A percentile compares a stretch with the other conserved stretches of the same genome.
Conservation (phyloP, 176 grass and related monocot species). For the Zea mays region DNA sequence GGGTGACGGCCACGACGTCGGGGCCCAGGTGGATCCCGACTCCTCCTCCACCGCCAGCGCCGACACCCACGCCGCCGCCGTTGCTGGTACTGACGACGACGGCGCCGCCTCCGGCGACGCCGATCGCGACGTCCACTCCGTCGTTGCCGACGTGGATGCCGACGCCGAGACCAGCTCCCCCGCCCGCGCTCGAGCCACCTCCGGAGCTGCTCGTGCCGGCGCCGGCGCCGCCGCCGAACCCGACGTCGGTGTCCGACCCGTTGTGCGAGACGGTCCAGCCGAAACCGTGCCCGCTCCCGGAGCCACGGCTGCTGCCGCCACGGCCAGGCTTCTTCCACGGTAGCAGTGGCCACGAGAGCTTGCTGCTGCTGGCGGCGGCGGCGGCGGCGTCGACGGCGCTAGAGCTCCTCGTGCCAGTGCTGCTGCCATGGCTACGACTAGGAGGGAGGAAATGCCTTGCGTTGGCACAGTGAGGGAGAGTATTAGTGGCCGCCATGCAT, state of each 20-base stretch:
- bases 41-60: slow-evolving; percentile 46
- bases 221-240: slow-evolving; percentile 46
- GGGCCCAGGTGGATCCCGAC: slow-evolving; percentile 54
- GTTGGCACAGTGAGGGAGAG: background rate
- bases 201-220: slow-evolving; percentile 31
- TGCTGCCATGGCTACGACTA: no score
- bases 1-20: slow-evolving; percentile 48
- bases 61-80: slow-evolving; percentile 18
- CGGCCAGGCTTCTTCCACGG: background rate
- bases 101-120: slow-evolving; percentile 46
- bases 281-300: slow-evolving; percentile 45
- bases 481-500: background rate
- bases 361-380: background rate
- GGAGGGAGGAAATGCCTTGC: slow-evolving; percentile 28
- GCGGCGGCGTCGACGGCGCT: no score
- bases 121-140: slow-evolving; percentile 51
- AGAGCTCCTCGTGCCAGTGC: no score
- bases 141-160: slow-evolving; percentile 44
- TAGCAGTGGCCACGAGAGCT: slow-evolving; percentile 24
- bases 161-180: slow-evolving; percentile 52
- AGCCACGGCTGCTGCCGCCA: slow-evolving; percentile 20
- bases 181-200: slow-evolving; percentile 42
- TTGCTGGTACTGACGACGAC: slow-evolving; percentile 32
- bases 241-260: slow-evolving; percentile 35
- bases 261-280: slow-evolving; percentile 44